Conservation (phyloP, 2,329 filamentous ascomycete species). For the Exophiala alcalophila region DNA sequence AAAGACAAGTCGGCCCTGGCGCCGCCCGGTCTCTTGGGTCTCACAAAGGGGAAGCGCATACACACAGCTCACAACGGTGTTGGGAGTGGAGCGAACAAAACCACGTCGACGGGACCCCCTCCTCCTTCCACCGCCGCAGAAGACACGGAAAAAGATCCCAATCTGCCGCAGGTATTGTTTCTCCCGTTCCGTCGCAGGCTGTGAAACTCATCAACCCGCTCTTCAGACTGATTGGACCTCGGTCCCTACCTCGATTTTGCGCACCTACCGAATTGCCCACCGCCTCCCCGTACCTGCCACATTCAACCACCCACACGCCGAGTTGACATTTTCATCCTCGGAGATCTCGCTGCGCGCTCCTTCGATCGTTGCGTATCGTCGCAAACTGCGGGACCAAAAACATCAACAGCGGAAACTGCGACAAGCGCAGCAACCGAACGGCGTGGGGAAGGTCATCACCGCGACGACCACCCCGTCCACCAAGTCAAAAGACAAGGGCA, state of each 20-base stretch:
- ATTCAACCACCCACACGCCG: conserved; percentile 46
- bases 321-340: conserved; percentile 44
- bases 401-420: conserved; percentile 21
- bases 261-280: conserved; percentile 49
- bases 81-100: conserved; percentile 27
- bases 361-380: conserved; percentile 42
- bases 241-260: conserved; percentile 34
- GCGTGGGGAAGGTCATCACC: conserved; percentile 6
- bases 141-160: conserved; percentile 23
- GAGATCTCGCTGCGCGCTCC: conserved; percentile 46
- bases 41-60: conserved; percentile 23
- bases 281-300: conserved; percentile 45
- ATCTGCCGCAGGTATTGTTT: conserved; percentile 37
- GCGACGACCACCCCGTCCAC: conserved; percentile 7
- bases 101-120: conserved; percentile 28
- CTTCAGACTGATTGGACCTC: conserved; percentile 25
- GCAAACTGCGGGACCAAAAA: conserved; percentile 28
- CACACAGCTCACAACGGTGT: conserved; percentile 8
- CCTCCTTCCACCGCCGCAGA: conserved; percentile 33
- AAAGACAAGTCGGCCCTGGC: conserved; percentile 25
- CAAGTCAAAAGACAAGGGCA: conserved; percentile 18
- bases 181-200: conserved; percentile 11
- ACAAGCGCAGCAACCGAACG: conserved; percentile 19
- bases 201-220: not conserved
- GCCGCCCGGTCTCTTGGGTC: conserved; percentile 12